These are phyloP conservation scores for Phellinidium pouzarii DNA, from an alignment of 1,284 basidiomycete species.

Conservation along the genomic window DNA sequence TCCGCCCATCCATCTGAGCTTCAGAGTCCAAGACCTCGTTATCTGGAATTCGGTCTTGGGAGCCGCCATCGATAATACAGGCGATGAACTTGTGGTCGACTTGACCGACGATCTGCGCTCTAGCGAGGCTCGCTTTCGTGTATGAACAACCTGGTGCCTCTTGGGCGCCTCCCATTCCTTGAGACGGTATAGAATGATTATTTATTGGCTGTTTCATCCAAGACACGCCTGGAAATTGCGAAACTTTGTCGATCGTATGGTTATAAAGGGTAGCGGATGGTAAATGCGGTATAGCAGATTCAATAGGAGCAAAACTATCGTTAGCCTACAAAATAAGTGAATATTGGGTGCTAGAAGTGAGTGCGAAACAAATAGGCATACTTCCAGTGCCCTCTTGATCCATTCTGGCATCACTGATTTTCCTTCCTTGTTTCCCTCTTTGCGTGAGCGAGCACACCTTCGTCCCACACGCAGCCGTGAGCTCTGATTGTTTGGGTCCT, in stretches of 20 bases:
- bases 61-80: constrained; percentile 42
- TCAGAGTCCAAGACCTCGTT: constrained; percentile 13
- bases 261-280: constrained; percentile 30
- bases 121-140: constrained; percentile 43
- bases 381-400: constrained; percentile 46
- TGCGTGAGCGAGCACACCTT: constrained; percentile 17
- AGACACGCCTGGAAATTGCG: background rate
- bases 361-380: constrained; percentile 24
- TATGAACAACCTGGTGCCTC: constrained; percentile 33
- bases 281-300: constrained; percentile 30
- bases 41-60: constrained; percentile 18
- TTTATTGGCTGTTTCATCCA: background rate
- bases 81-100: constrained; percentile 87
- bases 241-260: background rate
- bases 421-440: background rate
- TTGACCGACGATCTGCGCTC: constrained; percentile 65
- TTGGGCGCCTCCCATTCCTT: background rate
- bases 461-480: background rate
- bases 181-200: background rate
- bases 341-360: constrained; percentile 1
- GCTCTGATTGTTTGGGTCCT: background rate
- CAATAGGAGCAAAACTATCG: constrained; percentile 38
- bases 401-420: constrained; percentile 36
- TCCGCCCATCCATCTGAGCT: constrained; percentile 6
- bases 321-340: constrained; percentile 37